Base-by-base conservation (phyloP, 1,139 yeast genomes). In the Candida sp. region DNA sequence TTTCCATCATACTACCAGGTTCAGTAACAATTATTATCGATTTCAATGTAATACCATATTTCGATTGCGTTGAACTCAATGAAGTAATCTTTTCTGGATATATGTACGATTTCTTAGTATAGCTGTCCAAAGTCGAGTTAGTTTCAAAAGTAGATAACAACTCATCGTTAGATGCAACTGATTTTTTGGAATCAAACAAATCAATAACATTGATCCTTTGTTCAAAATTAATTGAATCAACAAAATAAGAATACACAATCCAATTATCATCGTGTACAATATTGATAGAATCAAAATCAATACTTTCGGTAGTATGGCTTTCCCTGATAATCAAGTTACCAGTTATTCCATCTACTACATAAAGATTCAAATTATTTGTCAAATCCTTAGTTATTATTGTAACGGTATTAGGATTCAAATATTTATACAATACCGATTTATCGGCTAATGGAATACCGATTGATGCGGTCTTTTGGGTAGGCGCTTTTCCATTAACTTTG, bases 251-350 rank as follows among this genome's bases (percentile, higher is more conserved):
- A 60, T 87, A 86, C 4, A 87, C 75, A 11, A 89, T 68, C 89
- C 95, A 91, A 61, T 90, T 83, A 57, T 93, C 98, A 44, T 91
- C 95, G 61, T 82, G 76, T 1, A 82, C 70, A 33, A 88, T 56
- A 23, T 75, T 70, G 19, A 88, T 55, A 1, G 79, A 70, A 2
- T 44, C 42, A 5, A 48, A 40, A 39, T 70, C 75, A 19, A 73
- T 55, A 2, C 70, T 63, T 36, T 72, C 76, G 21, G 61, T 57
- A 7, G 70, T 73, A 53, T 76, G 79, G 23, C 62, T 54, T 21
- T 71, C 72, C 2, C 78, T 63, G 54, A 80, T 70, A 22, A 90
- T 65, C 0, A 83, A 49, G 36, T 79, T 73, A 2, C 98, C 98
- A 1, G 87, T 77, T 5, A 85, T 69, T 0, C 82, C 74, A 58